A percentile compares a stretch with the other conserved stretches of the same genome.
Evolutionary conservation across 2,329 filamentous ascomycete genomes (phyloP).

Genomic region (Fusarium tuaranense): DNA sequence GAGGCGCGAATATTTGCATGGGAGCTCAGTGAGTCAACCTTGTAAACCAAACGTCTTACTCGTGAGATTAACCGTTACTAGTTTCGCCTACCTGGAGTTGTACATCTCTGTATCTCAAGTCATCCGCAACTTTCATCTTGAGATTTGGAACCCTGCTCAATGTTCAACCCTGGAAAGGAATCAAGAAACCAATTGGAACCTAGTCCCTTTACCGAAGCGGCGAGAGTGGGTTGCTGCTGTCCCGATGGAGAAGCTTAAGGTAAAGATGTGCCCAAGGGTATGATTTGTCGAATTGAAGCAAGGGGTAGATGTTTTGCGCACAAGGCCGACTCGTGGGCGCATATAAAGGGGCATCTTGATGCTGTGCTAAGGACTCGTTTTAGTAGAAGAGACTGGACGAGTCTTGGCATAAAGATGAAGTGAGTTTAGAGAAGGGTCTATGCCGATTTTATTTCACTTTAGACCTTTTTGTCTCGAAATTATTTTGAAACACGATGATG

Average conservation of each 20-base stretch:
- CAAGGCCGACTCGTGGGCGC: fast-evolving
- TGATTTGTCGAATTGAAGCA: neutral
- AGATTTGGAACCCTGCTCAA: neutral
- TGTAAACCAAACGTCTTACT: no score
- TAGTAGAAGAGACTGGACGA: neutral
- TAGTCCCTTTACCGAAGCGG: conserved; percentile 31
- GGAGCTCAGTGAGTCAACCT: conserved; percentile 41
- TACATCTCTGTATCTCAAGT: conserved; percentile 26
- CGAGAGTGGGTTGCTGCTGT: conserved; percentile 41
- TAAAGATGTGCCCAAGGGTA: neutral
- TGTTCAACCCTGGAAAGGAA: neutral
- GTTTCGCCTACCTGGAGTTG: conserved; percentile 31
- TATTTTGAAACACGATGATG: no score
- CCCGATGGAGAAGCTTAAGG: neutral
- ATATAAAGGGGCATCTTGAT: neutral
- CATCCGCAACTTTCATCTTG: neutral
- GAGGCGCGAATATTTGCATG: conserved; percentile 45
- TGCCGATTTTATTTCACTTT: no score
- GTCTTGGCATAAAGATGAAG: neutral
- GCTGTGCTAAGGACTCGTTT: neutral
- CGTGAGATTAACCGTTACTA: neutral
- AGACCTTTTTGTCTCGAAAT: no score
- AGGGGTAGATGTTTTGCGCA: neutral
- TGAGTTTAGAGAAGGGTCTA: no score
- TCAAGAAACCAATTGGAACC: conserved; percentile 18